Conservation (phyloP, 2,329 filamentous ascomycete species). For the Pseudocercospora fuligena region DNA sequence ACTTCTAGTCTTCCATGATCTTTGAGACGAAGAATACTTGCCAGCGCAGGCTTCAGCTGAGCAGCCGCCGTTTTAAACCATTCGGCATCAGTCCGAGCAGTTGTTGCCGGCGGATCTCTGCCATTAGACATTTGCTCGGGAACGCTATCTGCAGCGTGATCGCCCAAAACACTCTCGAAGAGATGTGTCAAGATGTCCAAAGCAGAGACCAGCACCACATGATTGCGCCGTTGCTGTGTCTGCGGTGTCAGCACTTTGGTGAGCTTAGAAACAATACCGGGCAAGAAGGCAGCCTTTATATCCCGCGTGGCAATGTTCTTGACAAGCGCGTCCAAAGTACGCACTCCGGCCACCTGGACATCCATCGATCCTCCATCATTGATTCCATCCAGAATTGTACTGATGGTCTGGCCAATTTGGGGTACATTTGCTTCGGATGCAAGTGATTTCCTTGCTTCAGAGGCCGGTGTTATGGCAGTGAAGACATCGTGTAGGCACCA, state of each 20-base stretch:
- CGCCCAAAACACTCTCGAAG: constrained; percentile 27
- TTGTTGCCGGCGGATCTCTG: not conserved
- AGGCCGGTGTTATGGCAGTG: constrained; percentile 55
- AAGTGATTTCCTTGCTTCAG: constrained; percentile 55
- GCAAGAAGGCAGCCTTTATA: constrained; percentile 83
- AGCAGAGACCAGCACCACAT: constrained; percentile 61
- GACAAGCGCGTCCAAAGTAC: constrained; percentile 67
- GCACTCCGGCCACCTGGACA: constrained; percentile 73
- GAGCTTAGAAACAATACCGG: constrained; percentile 82
- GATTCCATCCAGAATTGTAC: constrained; percentile 77
- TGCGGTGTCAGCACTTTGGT: constrained; percentile 75
- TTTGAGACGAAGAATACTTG: constrained; percentile 75
- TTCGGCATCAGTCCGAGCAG: constrained; percentile 39
- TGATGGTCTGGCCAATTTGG: constrained; percentile 79
- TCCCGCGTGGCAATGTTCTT: constrained; percentile 70
- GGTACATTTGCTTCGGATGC: constrained; percentile 67
- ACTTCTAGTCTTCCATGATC: constrained; percentile 73
- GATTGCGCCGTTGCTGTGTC: constrained; percentile 63
- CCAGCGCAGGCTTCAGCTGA: constrained; percentile 83
- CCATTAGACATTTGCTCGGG: not conserved
- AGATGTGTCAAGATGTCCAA: constrained; percentile 34
- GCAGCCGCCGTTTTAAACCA: constrained; percentile 82
- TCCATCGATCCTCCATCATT: constrained; percentile 65
- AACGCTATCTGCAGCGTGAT: constrained; percentile 4
- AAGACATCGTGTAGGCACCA: constrained; percentile 71